Evolutionary conservation across 164 flowering plant species (phyloP).

Genomic region (Vitis vinifera): ASM3070453v1 NC_081808.1:20955501-20956000

Average conservation of each 20-base stretch:
- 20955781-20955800: too few species aligned
- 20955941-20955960: neutral
- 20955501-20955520: neutral
- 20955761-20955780: too few species aligned
- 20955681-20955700: too few species aligned
- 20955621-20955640: too few species aligned
- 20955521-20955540: neutral
- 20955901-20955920: neutral
- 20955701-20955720: too few species aligned
- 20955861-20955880: neutral
- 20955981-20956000: neutral
- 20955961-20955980: neutral
- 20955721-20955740: too few species aligned
- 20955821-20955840: too few species aligned
- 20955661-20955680: too few species aligned
- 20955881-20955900: neutral
- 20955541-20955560: neutral
- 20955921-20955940: neutral
- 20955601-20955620: neutral
- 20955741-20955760: too few species aligned
- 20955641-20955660: too few species aligned
- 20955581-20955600: neutral
- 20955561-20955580: neutral
- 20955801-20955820: too few species aligned
- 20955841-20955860: too few species aligned